Evolutionary conservation across 805 yeast species (phyloP).

Genomic region (Zygosaccharomyces lentus): DNA sequence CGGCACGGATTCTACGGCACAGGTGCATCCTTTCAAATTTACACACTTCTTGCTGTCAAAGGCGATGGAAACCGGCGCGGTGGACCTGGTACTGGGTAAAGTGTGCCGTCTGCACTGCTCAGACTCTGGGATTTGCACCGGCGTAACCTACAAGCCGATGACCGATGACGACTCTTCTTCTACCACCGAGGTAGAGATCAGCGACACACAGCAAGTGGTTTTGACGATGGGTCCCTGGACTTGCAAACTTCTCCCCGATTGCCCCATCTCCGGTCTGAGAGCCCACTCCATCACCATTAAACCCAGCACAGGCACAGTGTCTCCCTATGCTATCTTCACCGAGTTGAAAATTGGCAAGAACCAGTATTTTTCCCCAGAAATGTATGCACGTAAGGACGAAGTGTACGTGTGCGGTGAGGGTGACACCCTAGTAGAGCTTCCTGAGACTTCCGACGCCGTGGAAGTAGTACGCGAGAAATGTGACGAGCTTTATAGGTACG

Average conservation of each 20-base stretch:
- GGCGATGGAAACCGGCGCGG: conserved; percentile 76
- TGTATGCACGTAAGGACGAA: conserved; percentile 92
- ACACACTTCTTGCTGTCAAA: conserved; percentile 77
- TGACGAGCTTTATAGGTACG: conserved; percentile 78
- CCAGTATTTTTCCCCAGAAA: conserved; percentile 82
- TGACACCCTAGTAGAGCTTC: conserved; percentile 82
- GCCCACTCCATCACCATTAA: conserved; percentile 93
- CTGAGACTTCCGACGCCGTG: conserved; percentile 91
- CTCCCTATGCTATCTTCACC: conserved; percentile 92
- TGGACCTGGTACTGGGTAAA: conserved; percentile 82
- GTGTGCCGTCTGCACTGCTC: conserved; percentile 64
- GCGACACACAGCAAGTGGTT: conserved; percentile 67
- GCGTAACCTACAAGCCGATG: conserved; percentile 56
- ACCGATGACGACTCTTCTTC: conserved; percentile 35
- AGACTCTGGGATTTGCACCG: conserved; percentile 65
- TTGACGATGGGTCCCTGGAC: conserved; percentile 97
- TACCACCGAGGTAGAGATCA: conserved; percentile 42
- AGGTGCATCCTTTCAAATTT: conserved; percentile 92
- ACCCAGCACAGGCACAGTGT: conserved; percentile 71
- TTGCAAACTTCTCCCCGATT: conserved; percentile 78
- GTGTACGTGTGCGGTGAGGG: conserved; percentile 98
- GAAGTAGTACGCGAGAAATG: conserved; percentile 83
- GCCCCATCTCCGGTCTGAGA: conserved; percentile 90
- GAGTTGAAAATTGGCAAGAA: conserved; percentile 70
- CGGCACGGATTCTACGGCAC: conserved; percentile 85